Evolutionary conservation across 129 eudicot genomes (phyloP).

Genomic region (sunflower (Helianthus annuus)): DNA sequence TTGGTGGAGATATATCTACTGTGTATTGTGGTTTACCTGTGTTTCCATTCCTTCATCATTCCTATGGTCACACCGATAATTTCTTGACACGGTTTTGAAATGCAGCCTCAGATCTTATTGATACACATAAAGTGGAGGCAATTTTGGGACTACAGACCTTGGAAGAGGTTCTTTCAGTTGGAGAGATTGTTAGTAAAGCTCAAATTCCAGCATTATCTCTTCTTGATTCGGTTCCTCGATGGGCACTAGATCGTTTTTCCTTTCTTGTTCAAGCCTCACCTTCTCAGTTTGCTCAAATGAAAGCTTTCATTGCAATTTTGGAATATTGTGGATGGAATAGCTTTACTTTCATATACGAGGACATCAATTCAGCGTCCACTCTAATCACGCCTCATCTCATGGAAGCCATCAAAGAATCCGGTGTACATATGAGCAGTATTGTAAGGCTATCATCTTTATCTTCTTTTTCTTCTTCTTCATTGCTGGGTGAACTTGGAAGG

Average conservation of each 20-base stretch:
- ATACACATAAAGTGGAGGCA: constrained; percentile 35
- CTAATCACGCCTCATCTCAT: constrained; percentile 35
- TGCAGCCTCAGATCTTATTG: constrained; percentile 49
- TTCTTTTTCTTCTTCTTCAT: constrained; percentile 21
- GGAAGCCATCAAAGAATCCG: constrained; percentile 31
- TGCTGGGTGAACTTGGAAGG: constrained; percentile 33
- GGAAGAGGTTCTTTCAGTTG: constrained; percentile 43
- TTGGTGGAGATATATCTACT: not conserved
- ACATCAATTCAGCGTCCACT: constrained; percentile 28
- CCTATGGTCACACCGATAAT: constrained; percentile 7
- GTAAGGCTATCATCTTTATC: constrained; percentile 37
- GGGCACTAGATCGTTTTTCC: constrained; percentile 38
- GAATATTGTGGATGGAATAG: constrained; percentile 37
- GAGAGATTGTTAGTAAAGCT: constrained; percentile 28
- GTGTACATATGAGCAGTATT: constrained; percentile 31
- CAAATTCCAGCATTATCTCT: constrained; percentile 51
- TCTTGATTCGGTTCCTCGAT: constrained; percentile 44
- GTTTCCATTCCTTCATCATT: not conserved
- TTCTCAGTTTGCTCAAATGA: constrained; percentile 36
- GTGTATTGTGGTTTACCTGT: not conserved
- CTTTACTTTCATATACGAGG: constrained; percentile 42
- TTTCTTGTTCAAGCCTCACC: constrained; percentile 56
- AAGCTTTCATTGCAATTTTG: constrained; percentile 40
- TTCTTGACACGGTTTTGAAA: constrained; percentile 3
- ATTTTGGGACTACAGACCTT: constrained; percentile 55